Conservation (phyloP, 2,329 filamentous ascomycete species). For the Monilinia aucupariae region DNA sequence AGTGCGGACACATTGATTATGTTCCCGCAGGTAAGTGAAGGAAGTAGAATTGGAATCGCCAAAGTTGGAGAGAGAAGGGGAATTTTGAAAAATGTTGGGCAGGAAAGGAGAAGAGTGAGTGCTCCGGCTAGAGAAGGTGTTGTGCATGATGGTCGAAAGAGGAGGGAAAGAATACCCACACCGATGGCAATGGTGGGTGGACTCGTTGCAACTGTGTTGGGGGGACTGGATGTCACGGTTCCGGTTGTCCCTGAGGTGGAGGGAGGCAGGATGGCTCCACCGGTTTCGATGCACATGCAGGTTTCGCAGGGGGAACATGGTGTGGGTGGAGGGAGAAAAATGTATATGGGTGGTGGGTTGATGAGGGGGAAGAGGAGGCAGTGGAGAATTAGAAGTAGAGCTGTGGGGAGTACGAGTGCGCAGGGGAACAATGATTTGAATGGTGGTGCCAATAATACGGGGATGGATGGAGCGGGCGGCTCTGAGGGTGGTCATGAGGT, state of each 20-base stretch:
- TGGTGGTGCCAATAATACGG: not conserved
- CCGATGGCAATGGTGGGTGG: slow-evolving; percentile 2
- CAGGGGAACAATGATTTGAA: not conserved
- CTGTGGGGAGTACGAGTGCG: not conserved
- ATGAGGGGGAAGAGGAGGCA: slow-evolving; percentile 8
- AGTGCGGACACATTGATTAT: not conserved
- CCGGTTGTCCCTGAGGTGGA: not conserved
- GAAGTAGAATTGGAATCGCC: not conserved
- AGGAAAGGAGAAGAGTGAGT: not conserved
- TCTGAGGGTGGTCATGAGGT: not conserved
- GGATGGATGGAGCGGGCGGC: not conserved
- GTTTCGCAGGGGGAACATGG: not conserved
- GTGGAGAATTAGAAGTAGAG: slow-evolving; percentile 9
- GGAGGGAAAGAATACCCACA: not conserved
- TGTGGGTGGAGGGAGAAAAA: not conserved
- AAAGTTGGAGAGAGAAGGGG: not conserved
- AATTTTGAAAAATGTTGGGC: not conserved
- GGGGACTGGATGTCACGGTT: not conserved
- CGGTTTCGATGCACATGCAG: not conserved
- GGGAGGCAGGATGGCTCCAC: not conserved
- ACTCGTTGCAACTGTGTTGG: not conserved
- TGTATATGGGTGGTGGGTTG: not conserved
- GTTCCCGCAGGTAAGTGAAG: not conserved
- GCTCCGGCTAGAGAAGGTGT: not conserved
- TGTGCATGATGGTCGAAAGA: not conserved